phyloP scores from a whole-genome alignment of 2,329 filamentous ascomycete species.

The Teratosphaeria viscida region DNA sequence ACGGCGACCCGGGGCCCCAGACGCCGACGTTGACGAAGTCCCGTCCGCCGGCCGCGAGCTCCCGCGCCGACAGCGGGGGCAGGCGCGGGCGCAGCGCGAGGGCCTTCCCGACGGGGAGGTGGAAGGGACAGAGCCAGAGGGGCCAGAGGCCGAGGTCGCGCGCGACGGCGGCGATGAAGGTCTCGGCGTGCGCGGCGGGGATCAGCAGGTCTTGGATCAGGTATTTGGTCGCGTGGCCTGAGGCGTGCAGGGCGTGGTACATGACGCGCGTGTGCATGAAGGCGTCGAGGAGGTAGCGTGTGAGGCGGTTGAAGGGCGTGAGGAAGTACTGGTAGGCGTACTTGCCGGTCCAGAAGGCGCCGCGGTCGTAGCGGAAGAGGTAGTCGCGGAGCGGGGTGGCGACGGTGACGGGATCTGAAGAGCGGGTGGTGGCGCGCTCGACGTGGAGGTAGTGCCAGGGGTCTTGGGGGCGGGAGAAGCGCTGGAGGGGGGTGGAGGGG shows the following conservation, averaged over 20 bases:
- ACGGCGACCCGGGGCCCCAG: constrained; percentile 63
- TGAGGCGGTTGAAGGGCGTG: constrained; percentile 49
- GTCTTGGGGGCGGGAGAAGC: constrained; percentile 50
- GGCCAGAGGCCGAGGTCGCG: constrained; percentile 42
- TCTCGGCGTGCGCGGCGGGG: constrained; percentile 40
- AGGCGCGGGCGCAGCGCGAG: constrained; percentile 12
- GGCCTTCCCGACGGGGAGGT: constrained; percentile 7
- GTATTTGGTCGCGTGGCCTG: constrained; percentile 44
- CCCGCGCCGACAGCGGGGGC: neutral
- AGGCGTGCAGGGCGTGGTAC: constrained; percentile 52
- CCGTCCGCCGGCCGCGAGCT: constrained; percentile 1
- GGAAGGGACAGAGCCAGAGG: constrained; percentile 49
- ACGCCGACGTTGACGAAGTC: constrained; percentile 51
- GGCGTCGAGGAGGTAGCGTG: constrained; percentile 47
- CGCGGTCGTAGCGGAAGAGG: constrained; percentile 53
- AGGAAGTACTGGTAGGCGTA: constrained; percentile 53
- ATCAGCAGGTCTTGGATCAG: constrained; percentile 55
- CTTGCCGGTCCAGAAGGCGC: constrained; percentile 53
- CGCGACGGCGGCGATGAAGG: constrained; percentile 45
- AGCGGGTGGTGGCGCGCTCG: constrained; percentile 24
- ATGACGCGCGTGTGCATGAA: constrained; percentile 53
- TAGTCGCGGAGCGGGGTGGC: constrained; percentile 42
- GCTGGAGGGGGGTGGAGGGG: constrained; percentile 19
- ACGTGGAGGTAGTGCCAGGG: constrained; percentile 68
- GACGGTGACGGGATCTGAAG: constrained; percentile 21